Evolutionary conservation across 805 yeast genomes (phyloP), one percentile per base, ranked within the genome.

Genomic region (Cyberlindnera euphorbiae): DNA sequence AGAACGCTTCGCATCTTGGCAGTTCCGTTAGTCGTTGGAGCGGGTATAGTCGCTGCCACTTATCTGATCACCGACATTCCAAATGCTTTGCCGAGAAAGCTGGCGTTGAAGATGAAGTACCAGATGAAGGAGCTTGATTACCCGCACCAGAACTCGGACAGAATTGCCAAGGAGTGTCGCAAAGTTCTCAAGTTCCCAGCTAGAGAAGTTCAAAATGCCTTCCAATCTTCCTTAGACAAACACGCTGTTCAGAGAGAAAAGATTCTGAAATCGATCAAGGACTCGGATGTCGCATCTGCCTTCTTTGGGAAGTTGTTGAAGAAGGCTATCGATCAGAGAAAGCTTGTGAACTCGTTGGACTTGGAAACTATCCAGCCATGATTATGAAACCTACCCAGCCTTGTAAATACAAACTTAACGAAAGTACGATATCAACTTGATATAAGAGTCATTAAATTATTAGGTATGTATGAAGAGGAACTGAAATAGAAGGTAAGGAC

Each of bases 41-140:
- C 72, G 1, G 62, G 75, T 5, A 70, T 76, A 1, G 64, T 76
- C 11, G 68, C 82, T 0, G 62, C 73, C 0, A 75, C 77, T 27
- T 87, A 84, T 50, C 56, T 88, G 39, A 63, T 87, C 14, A 67
- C 70, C 41, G 97, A 93, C 58, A 76, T 94, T 11, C 97, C 97
- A 3, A 75, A 82, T 49, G 95, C 97, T 0, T 77, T 86, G 49
- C 94, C 96, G 14, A 68, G 87, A 46, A 88, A 88, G 39, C 71
- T 87, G 40, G 87, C 93, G 0, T 67, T 71, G 32, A 86, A 83
- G 58, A 73, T 90, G 46, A 74, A 73, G 44, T 54, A 54, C 6
- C 82, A 81, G 50, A 65, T 93, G 23, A 67, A 67, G 28, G 74
- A 72, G 12, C 60, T 78, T 47, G 96, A 89, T 42, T 93, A 88